Base-by-base conservation (phyloP, 345 rosid species). In the Populus tremula region DNA sequence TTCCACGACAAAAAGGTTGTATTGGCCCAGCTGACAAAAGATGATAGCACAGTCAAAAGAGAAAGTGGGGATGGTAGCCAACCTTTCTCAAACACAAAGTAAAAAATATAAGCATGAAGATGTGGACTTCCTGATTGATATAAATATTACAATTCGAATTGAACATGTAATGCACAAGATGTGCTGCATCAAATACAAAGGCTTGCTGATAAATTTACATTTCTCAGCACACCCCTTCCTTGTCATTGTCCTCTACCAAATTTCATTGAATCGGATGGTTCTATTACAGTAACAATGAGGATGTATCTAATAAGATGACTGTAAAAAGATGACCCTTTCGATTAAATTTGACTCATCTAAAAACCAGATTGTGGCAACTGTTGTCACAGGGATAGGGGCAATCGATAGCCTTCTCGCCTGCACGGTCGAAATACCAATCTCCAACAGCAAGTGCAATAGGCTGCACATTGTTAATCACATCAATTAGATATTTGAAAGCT, bases 341-440 rank as follows among this genome's bases (percentile, higher is more conserved):
- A 72, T 65, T 4, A 9, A 36, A 25, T 67, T 71, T 43, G 41
- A 47, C 33, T 87, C 89, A 89, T 79, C 76, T 88, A 86, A 96
- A 96, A 41, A 96, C 92, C 72, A 96, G 83, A 85, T 93, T 92
- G 88, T 96, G 98, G 85, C 99, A 96, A 71, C 90, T 91, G 35
- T 80, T 88, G 86, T 96, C 99, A 47, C 99, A 93, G 2, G 98
- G 99, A 71, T 93, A 90, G 0, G 99, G 86, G 45, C 99, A 96
- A 77, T 96, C 99, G 0, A 93, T 83, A 74, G 84, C 78, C 90
- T 88, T 91, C 23, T 86, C 87, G 3, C 75, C 79, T 0, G 96
- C 84, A 38, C 98, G 88, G 6, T 87, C 95, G 47, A 93, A 96
- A 77, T 89, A 96, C 99, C 99, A 96, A 78, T 93, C 97, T 82